A percentile compares a stretch with the other conserved stretches of the same genome.
Conservation (phyloP, 2,329 filamentous ascomycete species). For the Botrytis squamosa region DNA sequence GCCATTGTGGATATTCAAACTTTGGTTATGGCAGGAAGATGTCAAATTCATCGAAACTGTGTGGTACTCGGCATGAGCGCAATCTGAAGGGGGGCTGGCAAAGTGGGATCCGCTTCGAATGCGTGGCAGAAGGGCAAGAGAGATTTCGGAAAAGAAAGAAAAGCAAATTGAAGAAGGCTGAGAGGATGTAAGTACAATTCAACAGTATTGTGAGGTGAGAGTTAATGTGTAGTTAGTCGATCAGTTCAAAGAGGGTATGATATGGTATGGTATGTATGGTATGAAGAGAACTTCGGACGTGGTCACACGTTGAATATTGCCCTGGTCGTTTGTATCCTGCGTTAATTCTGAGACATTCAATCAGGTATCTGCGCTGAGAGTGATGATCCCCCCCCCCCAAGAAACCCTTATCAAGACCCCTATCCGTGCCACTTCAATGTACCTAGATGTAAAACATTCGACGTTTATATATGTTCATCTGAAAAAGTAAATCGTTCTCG, state of each 20-base stretch:
- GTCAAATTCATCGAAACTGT: conserved; percentile 41
- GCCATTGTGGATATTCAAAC: conserved; percentile 45
- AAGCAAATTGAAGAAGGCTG: background rate
- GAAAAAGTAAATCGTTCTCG: background rate
- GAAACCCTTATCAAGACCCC: conserved; percentile 12
- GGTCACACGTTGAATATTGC: conserved; percentile 15
- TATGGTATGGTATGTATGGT: conserved; percentile 19
- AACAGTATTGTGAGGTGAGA: background rate
- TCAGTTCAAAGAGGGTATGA: background rate
- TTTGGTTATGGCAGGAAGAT: conserved; percentile 35
- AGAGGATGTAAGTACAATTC: conserved; percentile 15
- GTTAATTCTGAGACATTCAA: conserved; percentile 17
- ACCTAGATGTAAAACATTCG: background rate
- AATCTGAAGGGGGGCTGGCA: conserved; percentile 19
- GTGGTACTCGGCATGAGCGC: conserved; percentile 22
- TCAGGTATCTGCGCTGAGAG: conserved; percentile 10
- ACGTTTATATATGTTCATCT: conserved; percentile 2
- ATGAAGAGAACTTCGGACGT: conserved; percentile 9
- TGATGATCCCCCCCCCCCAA: conserved; percentile 10
- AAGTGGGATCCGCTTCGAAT: conserved; percentile 22
- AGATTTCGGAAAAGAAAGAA: conserved; percentile 1
- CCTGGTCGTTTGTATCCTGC: conserved; percentile 15
- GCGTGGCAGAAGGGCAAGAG: conserved; percentile 4
- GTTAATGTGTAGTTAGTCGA: conserved; percentile 19
- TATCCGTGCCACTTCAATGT: conserved; percentile 4